Conservation (phyloP, 2,329 filamentous ascomycete genomes). For the Sporothrix protearum region DNA sequence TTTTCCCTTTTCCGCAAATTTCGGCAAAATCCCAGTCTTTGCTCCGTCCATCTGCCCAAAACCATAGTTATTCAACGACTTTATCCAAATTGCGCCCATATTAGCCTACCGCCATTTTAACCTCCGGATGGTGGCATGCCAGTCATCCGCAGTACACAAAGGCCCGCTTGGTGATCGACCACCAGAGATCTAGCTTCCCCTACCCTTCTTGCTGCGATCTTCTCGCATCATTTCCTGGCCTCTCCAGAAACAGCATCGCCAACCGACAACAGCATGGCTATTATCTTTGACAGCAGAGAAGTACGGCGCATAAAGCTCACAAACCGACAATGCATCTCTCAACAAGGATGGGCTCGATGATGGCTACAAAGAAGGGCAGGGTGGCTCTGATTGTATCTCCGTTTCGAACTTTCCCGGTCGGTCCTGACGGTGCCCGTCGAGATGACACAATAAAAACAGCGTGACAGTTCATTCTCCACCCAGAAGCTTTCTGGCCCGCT, state of each 20-base stretch:
- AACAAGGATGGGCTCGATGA: too few species aligned
- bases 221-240: background rate
- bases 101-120: background rate
- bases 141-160: background rate
- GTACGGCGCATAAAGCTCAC: too few species aligned
- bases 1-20: background rate
- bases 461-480: background rate
- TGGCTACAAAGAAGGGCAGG: background rate
- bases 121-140: background rate
- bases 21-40: background rate
- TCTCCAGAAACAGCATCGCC: too few species aligned
- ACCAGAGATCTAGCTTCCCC: background rate
- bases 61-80: background rate
- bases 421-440: background rate
- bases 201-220: background rate
- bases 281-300: too few species aligned
- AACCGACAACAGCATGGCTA: too few species aligned
- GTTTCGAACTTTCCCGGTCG: background rate
- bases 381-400: background rate
- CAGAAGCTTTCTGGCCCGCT: background rate
- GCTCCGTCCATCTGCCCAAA: background rate
- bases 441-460: background rate
- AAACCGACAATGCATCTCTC: too few species aligned
- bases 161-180: background rate
- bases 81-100: conserved; percentile 15